These are phyloP conservation scores for Didymella glomerata DNA, from an alignment of 2,329 filamentous ascomycete species.

Conservation along the genomic window DNA sequence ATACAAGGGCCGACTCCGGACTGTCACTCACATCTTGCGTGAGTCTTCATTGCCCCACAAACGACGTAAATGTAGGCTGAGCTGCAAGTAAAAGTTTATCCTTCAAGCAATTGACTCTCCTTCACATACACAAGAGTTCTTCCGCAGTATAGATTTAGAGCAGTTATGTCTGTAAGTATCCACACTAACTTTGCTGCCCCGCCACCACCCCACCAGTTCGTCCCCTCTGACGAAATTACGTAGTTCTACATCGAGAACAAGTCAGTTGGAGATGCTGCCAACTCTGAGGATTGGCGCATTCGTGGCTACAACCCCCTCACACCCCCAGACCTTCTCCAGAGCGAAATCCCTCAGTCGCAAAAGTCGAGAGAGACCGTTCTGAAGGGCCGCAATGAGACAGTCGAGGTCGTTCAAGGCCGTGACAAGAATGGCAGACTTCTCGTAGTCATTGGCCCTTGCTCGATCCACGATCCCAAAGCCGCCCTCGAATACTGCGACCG, in stretches of 20 bases:
- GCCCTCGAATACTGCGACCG: constrained; percentile 93
- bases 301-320: constrained; percentile 93
- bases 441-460: constrained; percentile 93
- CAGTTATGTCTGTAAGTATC: constrained; percentile 41
- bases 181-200: constrained; percentile 4
- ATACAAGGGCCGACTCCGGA: constrained; percentile 34
- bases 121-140: constrained; percentile 7
- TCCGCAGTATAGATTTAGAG: constrained; percentile 8
- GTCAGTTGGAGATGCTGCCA: constrained; percentile 58
- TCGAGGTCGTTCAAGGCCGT: constrained; percentile 67
- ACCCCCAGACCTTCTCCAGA: constrained; percentile 91
- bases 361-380: constrained; percentile 65
- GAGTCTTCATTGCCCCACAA: constrained; percentile 40
- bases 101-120: constrained; percentile 5
- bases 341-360: constrained; percentile 75
- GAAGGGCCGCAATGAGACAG: constrained; percentile 66
- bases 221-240: constrained; percentile 26
- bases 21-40: constrained; percentile 28
- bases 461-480: constrained; percentile 91
- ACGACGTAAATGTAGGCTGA: constrained; percentile 22
- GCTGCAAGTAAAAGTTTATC: constrained; percentile 19
- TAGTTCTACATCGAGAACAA: constrained; percentile 62
- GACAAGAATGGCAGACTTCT: constrained; percentile 67
- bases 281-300: constrained; percentile 62
- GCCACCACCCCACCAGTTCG: constrained; percentile 22